phyloP scores from a whole-genome alignment of 2,329 filamentous ascomycete species.

The Hypocrella siamensis region DNA sequence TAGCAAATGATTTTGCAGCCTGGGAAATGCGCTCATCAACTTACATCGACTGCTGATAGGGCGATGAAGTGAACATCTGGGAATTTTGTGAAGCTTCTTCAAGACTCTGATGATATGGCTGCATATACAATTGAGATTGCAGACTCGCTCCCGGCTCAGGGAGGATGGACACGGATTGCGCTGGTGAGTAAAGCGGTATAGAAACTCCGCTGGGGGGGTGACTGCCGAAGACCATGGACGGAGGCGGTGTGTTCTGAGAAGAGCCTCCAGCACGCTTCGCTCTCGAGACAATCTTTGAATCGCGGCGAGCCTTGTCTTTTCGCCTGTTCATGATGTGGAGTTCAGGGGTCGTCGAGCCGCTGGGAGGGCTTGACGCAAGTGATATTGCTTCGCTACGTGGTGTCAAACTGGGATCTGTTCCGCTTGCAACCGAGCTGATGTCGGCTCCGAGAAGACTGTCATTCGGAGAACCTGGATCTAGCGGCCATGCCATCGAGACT shows the following conservation, averaged over 20 bases:
- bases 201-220: constrained; percentile 25
- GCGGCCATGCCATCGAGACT: constrained; percentile 9
- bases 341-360: constrained; percentile 36
- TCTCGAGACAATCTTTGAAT: constrained; percentile 36
- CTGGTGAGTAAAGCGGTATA: constrained; percentile 35
- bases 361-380: constrained; percentile 41
- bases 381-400: constrained; percentile 34
- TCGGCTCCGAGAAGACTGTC: constrained; percentile 27
- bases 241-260: constrained; percentile 23
- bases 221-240: constrained; percentile 16
- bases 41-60: constrained; percentile 22
- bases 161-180: constrained; percentile 34
- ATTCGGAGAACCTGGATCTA: constrained; percentile 18
- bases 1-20: constrained; percentile 1
- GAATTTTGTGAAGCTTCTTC: constrained; percentile 25
- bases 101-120: constrained; percentile 33
- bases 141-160: constrained; percentile 31
- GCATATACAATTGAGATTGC: constrained; percentile 26
- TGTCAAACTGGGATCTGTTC: constrained; percentile 34
- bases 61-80: constrained; percentile 14
- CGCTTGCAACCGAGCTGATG: constrained; percentile 26
- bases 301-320: constrained; percentile 40
- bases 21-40: constrained; percentile 6
- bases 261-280: constrained; percentile 34
- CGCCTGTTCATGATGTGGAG: constrained; percentile 48